Evolutionary conservation across 306 rosid genomes (phyloP), one percentile per base, ranked within the genome.

Genomic region (Trichosanthes cucumerina): DNA sequence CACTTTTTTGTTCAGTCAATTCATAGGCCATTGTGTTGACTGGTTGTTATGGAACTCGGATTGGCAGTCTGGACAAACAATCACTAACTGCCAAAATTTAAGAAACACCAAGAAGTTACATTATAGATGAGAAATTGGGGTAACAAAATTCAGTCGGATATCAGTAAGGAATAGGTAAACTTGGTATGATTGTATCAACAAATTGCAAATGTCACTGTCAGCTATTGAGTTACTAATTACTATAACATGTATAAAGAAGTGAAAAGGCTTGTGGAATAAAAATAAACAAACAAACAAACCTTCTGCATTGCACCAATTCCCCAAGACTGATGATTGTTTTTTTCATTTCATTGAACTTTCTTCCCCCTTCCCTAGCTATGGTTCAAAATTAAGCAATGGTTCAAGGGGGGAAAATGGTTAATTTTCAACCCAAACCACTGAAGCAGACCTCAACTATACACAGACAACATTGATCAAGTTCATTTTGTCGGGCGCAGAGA

Each of bases 1-100:
- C 84, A 93, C 98, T 91, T 84, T 91, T 91, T 49, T 83, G 91
- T 85, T 93, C 98, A 50, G 49, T 83, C 80, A 93, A 36, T 68
- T 93, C 97, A 62, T 84, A 86, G 0, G 87, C 97, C 98, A 93
- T 93, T 47, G 78, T 58, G 85, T 36, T 34, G 80, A 26, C 41
- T 73, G 26, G 44, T 49, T 4, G 24, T 16, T 15, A 15, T 28
- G 14, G 60, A 11, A 44, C 76, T 71, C 54, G 2, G 1, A 23
- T 43, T 14, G 59, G 58, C 13, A 46, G 58, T 49, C 60, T 47
- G 5, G 26, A 24, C 43, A 43, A 28, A 44, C 57, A 43, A 71
- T 26, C 16, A 73, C 60, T 7, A 49, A 19, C 77, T 73, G 77
- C 24, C 23, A 73, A 28, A 44, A 47, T 49, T 72, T 7, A 26